Conservation (phyloP, 768 basidiomycete genomes). For the Ramaria rubella region DNA sequence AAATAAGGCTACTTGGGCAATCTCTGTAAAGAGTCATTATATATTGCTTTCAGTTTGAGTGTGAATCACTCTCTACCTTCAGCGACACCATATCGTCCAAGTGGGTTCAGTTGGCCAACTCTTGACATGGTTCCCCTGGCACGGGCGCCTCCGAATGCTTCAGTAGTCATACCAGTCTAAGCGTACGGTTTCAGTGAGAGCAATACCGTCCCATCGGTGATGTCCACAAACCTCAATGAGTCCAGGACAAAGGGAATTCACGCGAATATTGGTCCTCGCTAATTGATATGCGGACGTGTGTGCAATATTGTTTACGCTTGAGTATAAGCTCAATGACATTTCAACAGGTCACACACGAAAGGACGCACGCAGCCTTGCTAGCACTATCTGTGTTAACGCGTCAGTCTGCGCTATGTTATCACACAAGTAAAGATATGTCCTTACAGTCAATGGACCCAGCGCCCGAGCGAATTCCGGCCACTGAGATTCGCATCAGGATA, state of each 20-base stretch:
- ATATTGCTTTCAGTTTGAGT: conserved; percentile 1
- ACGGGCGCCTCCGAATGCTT: conserved; percentile 73
- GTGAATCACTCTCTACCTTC: conserved; percentile 51
- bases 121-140: conserved; percentile 64
- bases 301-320: conserved; percentile 82
- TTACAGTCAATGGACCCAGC: conserved; percentile 78
- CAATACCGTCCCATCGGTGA: not conserved
- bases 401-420: conserved; percentile 12
- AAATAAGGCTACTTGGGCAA: conserved; percentile 80
- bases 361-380: conserved; percentile 82
- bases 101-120: conserved; percentile 79
- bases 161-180: conserved; percentile 76
- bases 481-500: conserved; percentile 31
- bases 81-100: conserved; percentile 74
- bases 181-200: not conserved
- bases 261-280: conserved; percentile 74
- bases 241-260: conserved; percentile 88
- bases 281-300: conserved; percentile 78
- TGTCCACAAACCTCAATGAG: conserved; percentile 53
- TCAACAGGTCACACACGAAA: not conserved
- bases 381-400: conserved; percentile 60
- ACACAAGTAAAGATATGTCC: conserved; percentile 19
- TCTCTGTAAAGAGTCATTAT: conserved; percentile 45
- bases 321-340: not conserved
- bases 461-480: conserved; percentile 77